Conservation (phyloP, 1,284 basidiomycete species). For the Tilletia horrida region DNA sequence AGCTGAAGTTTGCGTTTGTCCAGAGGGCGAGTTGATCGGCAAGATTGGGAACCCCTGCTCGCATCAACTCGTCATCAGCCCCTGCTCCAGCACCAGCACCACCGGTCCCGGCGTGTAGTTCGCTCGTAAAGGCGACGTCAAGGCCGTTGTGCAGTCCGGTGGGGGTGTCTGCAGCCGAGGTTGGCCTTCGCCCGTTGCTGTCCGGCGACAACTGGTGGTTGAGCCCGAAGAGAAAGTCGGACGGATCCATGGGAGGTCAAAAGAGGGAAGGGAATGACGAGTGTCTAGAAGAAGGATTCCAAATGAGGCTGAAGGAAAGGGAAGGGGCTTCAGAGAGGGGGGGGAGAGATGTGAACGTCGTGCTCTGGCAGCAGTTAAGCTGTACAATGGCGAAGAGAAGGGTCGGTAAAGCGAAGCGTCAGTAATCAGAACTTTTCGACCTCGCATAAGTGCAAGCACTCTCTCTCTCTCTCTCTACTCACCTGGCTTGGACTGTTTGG, state of each 20-base stretch:
- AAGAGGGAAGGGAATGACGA: neutral
- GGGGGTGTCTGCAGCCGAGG: constrained; percentile 8
- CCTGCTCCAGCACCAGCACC: neutral
- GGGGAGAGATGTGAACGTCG: neutral
- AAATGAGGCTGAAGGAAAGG: neutral
- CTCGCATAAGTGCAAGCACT: too few species aligned
- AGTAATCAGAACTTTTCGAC: neutral
- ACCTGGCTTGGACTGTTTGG: too few species aligned
- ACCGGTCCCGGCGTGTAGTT: neutral
- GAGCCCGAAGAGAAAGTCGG: constrained; percentile 19
- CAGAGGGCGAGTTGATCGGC: constrained; percentile 53
- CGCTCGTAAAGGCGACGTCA: constrained; percentile 14
- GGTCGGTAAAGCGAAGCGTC: neutral
- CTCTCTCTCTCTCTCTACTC: too few species aligned
- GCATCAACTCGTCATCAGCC: constrained; percentile 12
- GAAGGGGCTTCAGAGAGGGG: too few species aligned
- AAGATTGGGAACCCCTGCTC: constrained; percentile 32
- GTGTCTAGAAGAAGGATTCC: too few species aligned
- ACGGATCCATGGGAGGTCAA: constrained; percentile 14
- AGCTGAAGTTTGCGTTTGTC: constrained; percentile 54
- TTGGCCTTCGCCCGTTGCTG: constrained; percentile 5
- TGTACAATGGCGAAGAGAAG: neutral
- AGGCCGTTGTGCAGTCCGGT: constrained; percentile 11
- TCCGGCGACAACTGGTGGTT: constrained; percentile 18
- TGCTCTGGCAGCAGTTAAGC: neutral